Conservation (phyloP, 2,329 filamentous ascomycete genomes). For the Trichocomaceae sp. region DNA sequence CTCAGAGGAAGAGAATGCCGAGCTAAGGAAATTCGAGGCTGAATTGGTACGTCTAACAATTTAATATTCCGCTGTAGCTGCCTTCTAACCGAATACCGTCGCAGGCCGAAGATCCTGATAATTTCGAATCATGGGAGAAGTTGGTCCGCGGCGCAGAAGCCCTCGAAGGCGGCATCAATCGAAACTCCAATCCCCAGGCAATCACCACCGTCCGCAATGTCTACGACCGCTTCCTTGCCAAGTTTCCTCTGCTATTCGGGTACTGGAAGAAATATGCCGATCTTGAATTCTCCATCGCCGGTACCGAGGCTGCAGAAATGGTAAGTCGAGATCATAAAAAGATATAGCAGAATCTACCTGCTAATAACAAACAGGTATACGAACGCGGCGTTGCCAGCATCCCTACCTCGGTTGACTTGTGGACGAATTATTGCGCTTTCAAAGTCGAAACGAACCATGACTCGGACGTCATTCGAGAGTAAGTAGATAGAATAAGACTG, state of each 20-base stretch:
- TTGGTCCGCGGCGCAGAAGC: constrained; percentile 74
- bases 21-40: constrained; percentile 69
- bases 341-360: background rate
- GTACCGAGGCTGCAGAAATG: constrained; percentile 95
- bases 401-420: constrained; percentile 87
- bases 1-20: constrained; percentile 72
- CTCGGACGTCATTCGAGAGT: constrained; percentile 95
- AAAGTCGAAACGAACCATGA: constrained; percentile 97
- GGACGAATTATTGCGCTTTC: constrained; percentile 96
- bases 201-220: constrained; percentile 79
- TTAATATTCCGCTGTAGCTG: too few relatives aligned
- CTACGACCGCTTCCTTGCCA: constrained; percentile 88
- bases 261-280: constrained; percentile 99
- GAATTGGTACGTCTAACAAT: constrained; percentile 59
- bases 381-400: constrained; percentile 92
- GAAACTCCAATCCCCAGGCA: constrained; percentile 91
- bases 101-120: constrained; percentile 69
- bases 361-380: constrained; percentile 60
- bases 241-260: constrained; percentile 91
- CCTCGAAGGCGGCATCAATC: constrained; percentile 87
- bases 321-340: constrained; percentile 44
- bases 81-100: too few relatives aligned
- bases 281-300: constrained; percentile 91
- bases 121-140: constrained; percentile 93
- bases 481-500: constrained; percentile 65